Conservation (phyloP, 306 rosid genomes). For the Parietaria judaica region DNA sequence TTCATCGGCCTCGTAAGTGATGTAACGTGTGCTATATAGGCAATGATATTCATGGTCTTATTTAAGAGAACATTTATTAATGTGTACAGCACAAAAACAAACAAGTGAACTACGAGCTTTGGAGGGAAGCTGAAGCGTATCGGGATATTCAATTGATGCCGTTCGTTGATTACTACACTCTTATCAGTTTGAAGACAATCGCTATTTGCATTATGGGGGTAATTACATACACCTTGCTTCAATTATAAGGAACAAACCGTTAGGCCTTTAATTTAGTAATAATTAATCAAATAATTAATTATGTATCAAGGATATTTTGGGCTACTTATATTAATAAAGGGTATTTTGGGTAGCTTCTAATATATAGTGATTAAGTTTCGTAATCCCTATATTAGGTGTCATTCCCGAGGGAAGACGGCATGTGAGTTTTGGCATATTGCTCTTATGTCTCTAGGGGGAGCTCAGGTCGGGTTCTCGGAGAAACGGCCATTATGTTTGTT, state of each 20-base stretch:
- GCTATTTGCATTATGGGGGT: slow-evolving; percentile 91
- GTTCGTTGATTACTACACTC: slow-evolving; percentile 84
- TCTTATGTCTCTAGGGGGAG: too few relatives aligned
- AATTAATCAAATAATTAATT: too few relatives aligned
- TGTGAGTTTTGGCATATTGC: too few relatives aligned
- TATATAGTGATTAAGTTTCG: too few relatives aligned
- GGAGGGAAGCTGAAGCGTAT: slow-evolving; percentile 84
- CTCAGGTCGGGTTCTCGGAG: too few relatives aligned
- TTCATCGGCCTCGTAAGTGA: slow-evolving; percentile 89
- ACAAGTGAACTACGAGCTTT: slow-evolving; percentile 68
- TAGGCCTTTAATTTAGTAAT: too few relatives aligned
- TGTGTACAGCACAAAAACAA: slow-evolving; percentile 70
- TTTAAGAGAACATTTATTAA: slow-evolving; percentile 10
- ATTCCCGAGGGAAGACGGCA: too few relatives aligned
- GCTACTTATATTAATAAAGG: too few relatives aligned
- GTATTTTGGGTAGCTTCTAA: too few relatives aligned
- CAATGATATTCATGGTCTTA: slow-evolving; percentile 6
- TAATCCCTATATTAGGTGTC: too few relatives aligned
- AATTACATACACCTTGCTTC: slow-evolving; percentile 14
- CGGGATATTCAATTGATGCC: slow-evolving; percentile 94
- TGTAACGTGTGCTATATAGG: background rate
- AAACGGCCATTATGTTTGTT: too few relatives aligned
- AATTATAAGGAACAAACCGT: background rate
- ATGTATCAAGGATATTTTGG: too few relatives aligned
- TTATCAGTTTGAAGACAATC: slow-evolving; percentile 78